Base-by-base conservation (phyloP, 805 yeast species). In the Starmerella kuoi region DNA sequence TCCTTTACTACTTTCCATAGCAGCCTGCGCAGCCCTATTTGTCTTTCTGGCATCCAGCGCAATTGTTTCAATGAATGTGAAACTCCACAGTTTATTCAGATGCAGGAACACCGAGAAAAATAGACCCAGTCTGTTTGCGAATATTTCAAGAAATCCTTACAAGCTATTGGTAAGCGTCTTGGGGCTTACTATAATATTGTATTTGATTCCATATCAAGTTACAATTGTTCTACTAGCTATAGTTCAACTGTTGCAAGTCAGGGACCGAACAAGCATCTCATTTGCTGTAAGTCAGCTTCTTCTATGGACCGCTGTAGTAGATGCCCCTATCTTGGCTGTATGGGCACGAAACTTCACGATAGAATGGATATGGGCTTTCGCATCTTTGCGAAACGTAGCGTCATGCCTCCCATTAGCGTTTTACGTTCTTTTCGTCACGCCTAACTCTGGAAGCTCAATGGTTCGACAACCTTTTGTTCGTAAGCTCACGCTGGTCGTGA, bases 311-410 rank as follows among this genome's bases (percentile, higher is more conserved):
- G 60, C 81, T 3, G 85, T 88, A 0, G 74, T 83, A n/a, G 80
- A 81, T 52, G 67, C 75, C 0, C 94, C 95, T 0, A 76, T 79
- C 1, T 53, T 83, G 15, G 66, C 80, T 42, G 94, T 84, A 1
- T 83, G 83, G 64, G 62, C 79, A 27, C 91, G 82, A 55, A 81
- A 84, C 55, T 64, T 82, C 46, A 72, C 80, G 5, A 68, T 81
- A 19, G 73, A 70, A 52, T 84, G 94, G 94, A 70, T 69, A 40
- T 79, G 88, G 1, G 84, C 93, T 14, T 84, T 84, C 54, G 74
- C 82, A 3, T 78, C 93, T 0, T 86, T 81, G 55, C 87, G 82
- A 55, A 84, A 84, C 55, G 64, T 80, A 35, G 58, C 79, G 38
- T 80, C 94, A 0, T 72, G 81, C 15, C 63, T 79, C 7, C 93